These are phyloP conservation scores for Colletotrichum lindemuthianum DNA, from an alignment of 2,329 filamentous ascomycete genomes.

Conservation along the genomic window DNA sequence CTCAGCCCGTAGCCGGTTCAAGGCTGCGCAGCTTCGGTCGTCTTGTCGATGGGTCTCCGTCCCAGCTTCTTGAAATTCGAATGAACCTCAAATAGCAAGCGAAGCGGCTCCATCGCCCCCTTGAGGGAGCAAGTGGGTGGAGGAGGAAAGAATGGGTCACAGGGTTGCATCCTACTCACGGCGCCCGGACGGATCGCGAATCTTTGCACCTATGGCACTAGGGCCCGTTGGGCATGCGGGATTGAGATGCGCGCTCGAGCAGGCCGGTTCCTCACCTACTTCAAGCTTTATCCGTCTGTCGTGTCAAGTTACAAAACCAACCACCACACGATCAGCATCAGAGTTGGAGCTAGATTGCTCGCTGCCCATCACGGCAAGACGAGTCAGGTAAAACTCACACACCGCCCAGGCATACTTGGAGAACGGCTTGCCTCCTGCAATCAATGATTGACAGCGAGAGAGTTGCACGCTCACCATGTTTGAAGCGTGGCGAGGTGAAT, in stretches of 20 bases:
- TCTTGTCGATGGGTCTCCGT: conserved; percentile 10
- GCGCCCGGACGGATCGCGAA: conserved; percentile 35
- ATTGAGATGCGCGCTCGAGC: conserved; percentile 35
- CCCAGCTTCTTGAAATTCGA: conserved; percentile 23
- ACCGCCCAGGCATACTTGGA: too few relatives aligned
- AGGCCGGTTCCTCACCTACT: conserved; percentile 22
- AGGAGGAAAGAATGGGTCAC: conserved; percentile 11
- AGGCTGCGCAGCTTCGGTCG: conserved; percentile 7
- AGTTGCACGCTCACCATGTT: too few relatives aligned
- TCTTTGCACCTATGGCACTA: conserved; percentile 34
- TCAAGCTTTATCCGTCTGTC: conserved; percentile 31
- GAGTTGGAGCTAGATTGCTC: too few relatives aligned
- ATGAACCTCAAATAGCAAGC: conserved; percentile 34
- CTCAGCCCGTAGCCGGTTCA: conserved; percentile 18
- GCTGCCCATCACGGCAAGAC: conserved; percentile 1
- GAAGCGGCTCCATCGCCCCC: conserved; percentile 23
- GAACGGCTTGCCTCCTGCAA: too few relatives aligned
- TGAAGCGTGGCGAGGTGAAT: too few relatives aligned
- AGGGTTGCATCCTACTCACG: conserved; percentile 34
- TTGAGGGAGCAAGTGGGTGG: conserved; percentile 12
- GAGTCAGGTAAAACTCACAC: conserved; percentile 28
- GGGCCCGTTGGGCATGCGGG: conserved; percentile 32
- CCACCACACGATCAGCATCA: too few relatives aligned
- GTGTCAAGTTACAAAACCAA: conserved; percentile 24
- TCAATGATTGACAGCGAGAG: too few relatives aligned